phyloP scores from a whole-genome alignment of 371 early-diverging fungal species.

The Fennellomyces sp. region DNA sequence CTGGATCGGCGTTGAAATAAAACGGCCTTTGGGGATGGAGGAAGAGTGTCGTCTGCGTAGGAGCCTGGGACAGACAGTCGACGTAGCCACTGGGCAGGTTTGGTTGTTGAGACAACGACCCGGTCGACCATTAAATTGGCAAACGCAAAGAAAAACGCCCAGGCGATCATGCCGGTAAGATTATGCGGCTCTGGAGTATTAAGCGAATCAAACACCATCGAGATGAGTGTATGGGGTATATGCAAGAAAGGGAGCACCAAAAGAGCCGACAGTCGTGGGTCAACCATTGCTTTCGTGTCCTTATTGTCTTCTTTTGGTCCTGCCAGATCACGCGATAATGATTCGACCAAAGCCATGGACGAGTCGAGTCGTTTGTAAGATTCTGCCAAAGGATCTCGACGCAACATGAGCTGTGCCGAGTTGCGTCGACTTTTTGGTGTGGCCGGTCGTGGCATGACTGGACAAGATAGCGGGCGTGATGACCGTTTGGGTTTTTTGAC shows the following conservation, averaged over 20 bases:
- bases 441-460: slow-evolving; percentile 9
- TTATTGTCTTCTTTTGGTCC: not conserved
- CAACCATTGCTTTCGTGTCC: not conserved
- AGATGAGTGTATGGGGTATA: slow-evolving; percentile 40
- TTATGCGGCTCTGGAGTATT: slow-evolving; percentile 12
- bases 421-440: slow-evolving; percentile 11
- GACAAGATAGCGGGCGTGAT: slow-evolving; percentile 15
- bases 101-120: slow-evolving; percentile 7
- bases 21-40: not conserved
- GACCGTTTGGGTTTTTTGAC: not conserved
- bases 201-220: slow-evolving; percentile 35
- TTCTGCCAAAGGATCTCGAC: slow-evolving; percentile 30
- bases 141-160: slow-evolving; percentile 40
- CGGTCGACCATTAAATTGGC: slow-evolving; percentile 36
- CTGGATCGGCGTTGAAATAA: slow-evolving; percentile 6
- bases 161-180: slow-evolving; percentile 31
- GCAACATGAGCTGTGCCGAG: not conserved
- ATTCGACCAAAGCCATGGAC: slow-evolving; percentile 49
- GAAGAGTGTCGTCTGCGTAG: not conserved
- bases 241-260: slow-evolving; percentile 37
- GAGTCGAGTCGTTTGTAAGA: slow-evolving; percentile 45
- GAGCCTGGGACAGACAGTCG: slow-evolving; percentile 1
- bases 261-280: slow-evolving; percentile 20
- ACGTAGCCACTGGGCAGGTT: not conserved
- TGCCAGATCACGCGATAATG: slow-evolving; percentile 48